These are phyloP conservation scores for Heritiera fomes DNA, from an alignment of 345 rosid genomes.

Conservation along the genomic window DNA sequence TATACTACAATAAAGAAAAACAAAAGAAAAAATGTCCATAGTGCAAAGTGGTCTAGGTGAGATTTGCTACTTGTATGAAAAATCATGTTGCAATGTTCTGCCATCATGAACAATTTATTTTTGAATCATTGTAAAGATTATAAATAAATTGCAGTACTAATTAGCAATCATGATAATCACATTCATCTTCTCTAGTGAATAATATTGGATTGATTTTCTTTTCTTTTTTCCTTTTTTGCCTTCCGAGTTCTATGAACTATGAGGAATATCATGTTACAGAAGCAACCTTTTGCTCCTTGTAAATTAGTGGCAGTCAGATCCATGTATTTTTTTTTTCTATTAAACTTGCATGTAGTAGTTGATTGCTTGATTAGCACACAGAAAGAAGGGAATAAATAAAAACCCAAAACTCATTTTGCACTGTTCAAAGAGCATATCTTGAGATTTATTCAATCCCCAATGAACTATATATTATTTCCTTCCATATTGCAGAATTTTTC, in stretches of 20 bases:
- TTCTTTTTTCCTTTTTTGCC: no score
- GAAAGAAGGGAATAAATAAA: not conserved
- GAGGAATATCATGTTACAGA: not conserved
- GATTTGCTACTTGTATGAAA: no score
- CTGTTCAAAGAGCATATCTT: slow-evolving; percentile 16
- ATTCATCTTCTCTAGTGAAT: not conserved
- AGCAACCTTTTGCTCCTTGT: not conserved
- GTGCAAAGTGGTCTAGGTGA: no score
- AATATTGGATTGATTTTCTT: not conserved
- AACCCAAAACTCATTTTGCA: not conserved
- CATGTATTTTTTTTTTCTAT: not conserved
- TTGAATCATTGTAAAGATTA: no score
- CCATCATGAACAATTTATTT: no score
- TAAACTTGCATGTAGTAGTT: not conserved
- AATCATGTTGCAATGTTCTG: no score
- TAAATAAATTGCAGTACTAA: no score
- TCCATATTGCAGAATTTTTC: not conserved
- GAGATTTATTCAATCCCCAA: slow-evolving; percentile 13
- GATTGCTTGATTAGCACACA: not conserved
- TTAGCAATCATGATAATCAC: no score
- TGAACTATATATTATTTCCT: not conserved
- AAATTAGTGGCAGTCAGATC: not conserved
- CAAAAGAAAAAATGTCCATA: no score
- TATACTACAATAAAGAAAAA: no score
- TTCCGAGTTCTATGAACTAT: no score